Evolutionary conservation across 306 rosid species (phyloP).

Genomic region (Cotoneaster glaucophyllus): DNA sequence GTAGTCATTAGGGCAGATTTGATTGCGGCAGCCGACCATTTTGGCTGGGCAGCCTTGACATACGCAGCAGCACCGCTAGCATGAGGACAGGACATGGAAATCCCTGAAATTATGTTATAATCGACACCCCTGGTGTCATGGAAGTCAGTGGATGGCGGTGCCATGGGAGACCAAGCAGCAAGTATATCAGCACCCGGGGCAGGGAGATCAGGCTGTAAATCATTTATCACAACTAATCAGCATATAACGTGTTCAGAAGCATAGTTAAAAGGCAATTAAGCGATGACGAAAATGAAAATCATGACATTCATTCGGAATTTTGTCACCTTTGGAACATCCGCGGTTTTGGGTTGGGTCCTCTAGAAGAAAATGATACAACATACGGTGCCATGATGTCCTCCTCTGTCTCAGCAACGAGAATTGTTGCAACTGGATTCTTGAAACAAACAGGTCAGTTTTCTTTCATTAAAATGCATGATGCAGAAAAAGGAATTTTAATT

Average conservation of each 20-base stretch:
- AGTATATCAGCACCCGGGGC: constrained; percentile 32
- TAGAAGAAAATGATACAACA: constrained; percentile 24
- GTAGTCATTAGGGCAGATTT: constrained; percentile 31
- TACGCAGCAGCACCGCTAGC: constrained; percentile 25
- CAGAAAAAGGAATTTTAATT: background rate
- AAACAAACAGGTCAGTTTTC: background rate
- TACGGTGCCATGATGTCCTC: constrained; percentile 26
- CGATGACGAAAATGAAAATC: background rate
- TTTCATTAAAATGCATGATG: background rate
- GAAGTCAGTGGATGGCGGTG: background rate
- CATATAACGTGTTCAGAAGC: background rate
- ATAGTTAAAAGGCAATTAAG: background rate
- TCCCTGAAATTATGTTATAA: constrained; percentile 22
- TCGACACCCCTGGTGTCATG: constrained; percentile 11
- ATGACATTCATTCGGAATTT: background rate
- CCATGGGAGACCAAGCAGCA: constrained; percentile 30
- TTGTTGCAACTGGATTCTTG: constrained; percentile 26
- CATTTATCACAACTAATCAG: background rate
- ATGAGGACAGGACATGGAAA: constrained; percentile 34
- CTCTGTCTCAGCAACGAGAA: constrained; percentile 14
- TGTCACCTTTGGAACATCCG: constrained; percentile 29
- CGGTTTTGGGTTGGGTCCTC: constrained; percentile 29
- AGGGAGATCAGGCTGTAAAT: constrained; percentile 23
- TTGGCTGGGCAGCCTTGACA: constrained; percentile 27
- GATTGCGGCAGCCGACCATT: constrained; percentile 33